Evolutionary conservation across 2,329 filamentous ascomycete species (phyloP).

Genomic region (Phyllosticta ampelicida): DNA sequence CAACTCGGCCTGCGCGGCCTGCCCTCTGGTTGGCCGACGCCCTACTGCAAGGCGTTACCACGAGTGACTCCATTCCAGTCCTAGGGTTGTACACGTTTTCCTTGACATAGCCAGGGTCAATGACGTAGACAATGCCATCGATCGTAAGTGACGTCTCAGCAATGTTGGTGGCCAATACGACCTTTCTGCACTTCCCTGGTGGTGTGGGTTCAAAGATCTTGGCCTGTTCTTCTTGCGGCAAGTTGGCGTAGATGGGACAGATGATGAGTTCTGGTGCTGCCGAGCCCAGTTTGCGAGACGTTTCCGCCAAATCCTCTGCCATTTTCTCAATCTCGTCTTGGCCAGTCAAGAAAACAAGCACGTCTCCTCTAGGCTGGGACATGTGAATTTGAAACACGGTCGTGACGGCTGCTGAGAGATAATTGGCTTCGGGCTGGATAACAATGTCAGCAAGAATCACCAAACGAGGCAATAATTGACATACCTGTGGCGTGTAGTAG

Average conservation of each 20-base stretch:
- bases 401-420: conserved; percentile 79
- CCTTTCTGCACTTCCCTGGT: conserved; percentile 63
- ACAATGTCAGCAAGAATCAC: background rate
- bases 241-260: conserved; percentile 86
- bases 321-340: conserved; percentile 93
- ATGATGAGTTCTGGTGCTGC: conserved; percentile 81
- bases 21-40: conserved; percentile 89
- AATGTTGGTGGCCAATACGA: conserved; percentile 92
- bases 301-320: conserved; percentile 74
- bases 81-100: conserved; percentile 88
- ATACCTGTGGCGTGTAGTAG: conserved; percentile 58
- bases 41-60: conserved; percentile 82
- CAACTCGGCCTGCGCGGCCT: conserved; percentile 84
- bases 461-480: background rate
- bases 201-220: conserved; percentile 95
- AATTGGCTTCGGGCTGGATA: conserved; percentile 84
- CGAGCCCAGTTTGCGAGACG: conserved; percentile 72
- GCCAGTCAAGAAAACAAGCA: conserved; percentile 87
- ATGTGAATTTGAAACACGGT: conserved; percentile 95
- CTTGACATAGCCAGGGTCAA: conserved; percentile 91
- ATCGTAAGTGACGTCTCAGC: conserved; percentile 94
- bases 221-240: conserved; percentile 80
- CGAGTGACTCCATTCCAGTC: conserved; percentile 84
- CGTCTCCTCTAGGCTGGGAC: conserved; percentile 70
- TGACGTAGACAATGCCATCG: conserved; percentile 91